Base-by-base conservation (phyloP, 2,329 filamentous ascomycete genomes). In the Tolypocladium guangdongense region DNA sequence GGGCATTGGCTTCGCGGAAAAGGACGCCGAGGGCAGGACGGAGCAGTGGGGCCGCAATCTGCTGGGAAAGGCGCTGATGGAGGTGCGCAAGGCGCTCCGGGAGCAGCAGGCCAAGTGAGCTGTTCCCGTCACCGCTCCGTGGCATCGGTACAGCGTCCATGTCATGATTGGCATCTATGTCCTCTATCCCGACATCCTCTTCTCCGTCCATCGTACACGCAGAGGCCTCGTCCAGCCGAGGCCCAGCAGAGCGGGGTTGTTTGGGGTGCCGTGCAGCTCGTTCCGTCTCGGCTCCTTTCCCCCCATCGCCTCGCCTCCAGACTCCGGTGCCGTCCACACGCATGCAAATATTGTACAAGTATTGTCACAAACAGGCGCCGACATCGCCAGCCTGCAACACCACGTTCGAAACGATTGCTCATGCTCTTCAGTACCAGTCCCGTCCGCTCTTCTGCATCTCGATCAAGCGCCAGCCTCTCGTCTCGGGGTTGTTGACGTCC, bases 391-490 rank as follows among this genome's bases (percentile, higher is more conserved):
- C 43, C 43, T 12, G 11, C 43, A 32, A 46, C 43, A 46, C 43
- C 18, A 8, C 10, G 6, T 46, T 46, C 8, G 27, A 32, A n/a
- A n/a, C 27, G 2, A n/a, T 20, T 18, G 14, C 11, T n/a, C 3
- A 7, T 5, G 24, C 49, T 20, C 37, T 24, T 73, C 72, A 83
- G 61, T 81, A 80, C 71, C 80, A 97, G 74, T 99, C 93, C 65
- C 93, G 83, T 53, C 88, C 92, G 70, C 90, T 95, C 84, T 99
- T 99, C 72, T 99, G 93, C 77, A 99, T 83, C 75, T 99, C 93
- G 66, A 99, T 97, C 70, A 99, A 76, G 64, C 92, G 86, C 93
- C 93, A 99, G 35, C 93, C 93, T 66, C 91, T 82, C 12, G 93
- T 99, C 75, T 99, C 93, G 2, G 90, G 88, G 70, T 99, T 97